These are phyloP conservation scores for Venturiaceae sp. DNA, from an alignment of 2,329 filamentous ascomycete species.

Conservation along the genomic window DNA sequence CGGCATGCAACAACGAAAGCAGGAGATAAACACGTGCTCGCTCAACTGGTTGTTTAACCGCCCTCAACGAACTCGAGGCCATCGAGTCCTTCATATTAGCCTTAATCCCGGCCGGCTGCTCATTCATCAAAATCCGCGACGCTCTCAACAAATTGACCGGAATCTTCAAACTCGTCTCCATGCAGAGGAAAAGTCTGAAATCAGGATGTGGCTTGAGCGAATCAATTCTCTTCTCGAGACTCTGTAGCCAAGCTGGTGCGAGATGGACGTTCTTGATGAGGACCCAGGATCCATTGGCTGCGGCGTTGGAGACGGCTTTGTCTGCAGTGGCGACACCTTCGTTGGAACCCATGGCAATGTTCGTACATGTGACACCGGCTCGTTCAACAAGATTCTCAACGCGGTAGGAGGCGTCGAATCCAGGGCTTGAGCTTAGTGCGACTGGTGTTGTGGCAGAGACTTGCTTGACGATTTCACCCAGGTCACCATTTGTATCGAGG, in stretches of 20 bases:
- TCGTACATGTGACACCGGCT: conserved; percentile 73
- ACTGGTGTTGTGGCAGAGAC: conserved; percentile 79
- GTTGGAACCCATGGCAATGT: conserved; percentile 98
- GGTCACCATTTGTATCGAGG: conserved; percentile 75
- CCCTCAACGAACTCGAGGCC: conserved; percentile 66
- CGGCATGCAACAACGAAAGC: conserved; percentile 88
- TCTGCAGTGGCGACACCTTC: conserved; percentile 88
- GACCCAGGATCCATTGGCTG: conserved; percentile 89
- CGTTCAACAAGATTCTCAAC: conserved; percentile 90
- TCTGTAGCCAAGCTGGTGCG: conserved; percentile 91
- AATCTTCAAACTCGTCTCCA: conserved; percentile 96
- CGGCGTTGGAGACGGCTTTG: conserved; percentile 88
- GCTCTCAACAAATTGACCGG: conserved; percentile 91
- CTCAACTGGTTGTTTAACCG: conserved; percentile 77
- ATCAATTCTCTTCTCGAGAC: conserved; percentile 92
- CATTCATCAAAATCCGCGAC: conserved; percentile 91
- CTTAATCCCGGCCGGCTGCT: conserved; percentile 90
- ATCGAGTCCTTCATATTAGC: conserved; percentile 99
- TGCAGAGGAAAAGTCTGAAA: conserved; percentile 92
- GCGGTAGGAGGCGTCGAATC: conserved; percentile 98
- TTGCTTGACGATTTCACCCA: conserved; percentile 74
- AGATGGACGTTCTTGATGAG: conserved; percentile 98
- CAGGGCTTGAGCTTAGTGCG: conserved; percentile 85
- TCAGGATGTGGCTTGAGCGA: conserved; percentile 87
- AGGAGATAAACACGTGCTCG: conserved; percentile 82